Conservation (phyloP, 441 rosid genomes). For the Corymbia citriodora region DNA sequence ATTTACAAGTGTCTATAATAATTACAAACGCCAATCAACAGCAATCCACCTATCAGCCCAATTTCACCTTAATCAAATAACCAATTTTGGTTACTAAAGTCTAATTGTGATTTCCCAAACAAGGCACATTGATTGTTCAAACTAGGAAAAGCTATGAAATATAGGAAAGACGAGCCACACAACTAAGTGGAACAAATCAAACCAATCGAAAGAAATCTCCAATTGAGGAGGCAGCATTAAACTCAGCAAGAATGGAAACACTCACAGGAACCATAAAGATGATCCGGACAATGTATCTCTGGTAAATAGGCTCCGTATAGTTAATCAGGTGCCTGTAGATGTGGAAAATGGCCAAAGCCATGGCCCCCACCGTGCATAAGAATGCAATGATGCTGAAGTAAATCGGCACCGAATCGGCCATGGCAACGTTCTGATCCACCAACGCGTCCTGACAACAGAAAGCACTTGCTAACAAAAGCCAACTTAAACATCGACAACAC, state of each 20-base stretch:
- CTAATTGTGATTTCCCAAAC: neutral
- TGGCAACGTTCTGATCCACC: slow-evolving; percentile 7
- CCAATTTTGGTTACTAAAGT: neutral
- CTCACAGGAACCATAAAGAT: slow-evolving; percentile 95
- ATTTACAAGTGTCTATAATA: neutral
- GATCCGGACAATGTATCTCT: slow-evolving; percentile 87
- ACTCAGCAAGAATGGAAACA: neutral
- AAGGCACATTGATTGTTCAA: neutral
- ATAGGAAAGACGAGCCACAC: neutral
- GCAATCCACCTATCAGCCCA: neutral
- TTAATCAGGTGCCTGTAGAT: slow-evolving; percentile 87
- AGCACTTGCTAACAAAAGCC: neutral
- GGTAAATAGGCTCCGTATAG: slow-evolving; percentile 93
- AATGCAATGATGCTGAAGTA: slow-evolving; percentile 58
- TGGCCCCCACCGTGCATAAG: slow-evolving; percentile 69
- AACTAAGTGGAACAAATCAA: neutral
- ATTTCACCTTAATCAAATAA: neutral
- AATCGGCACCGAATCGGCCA: slow-evolving; percentile 57
- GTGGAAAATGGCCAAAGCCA: slow-evolving; percentile 62
- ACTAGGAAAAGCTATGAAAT: neutral
- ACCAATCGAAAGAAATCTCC: neutral
- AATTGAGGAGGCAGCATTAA: neutral
- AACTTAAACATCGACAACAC: neutral
- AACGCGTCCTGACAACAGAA: neutral
- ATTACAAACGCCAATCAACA: neutral